Base-by-base conservation (phyloP, 2,329 filamentous ascomycete species). In the Samsoniella hepiali region DNA sequence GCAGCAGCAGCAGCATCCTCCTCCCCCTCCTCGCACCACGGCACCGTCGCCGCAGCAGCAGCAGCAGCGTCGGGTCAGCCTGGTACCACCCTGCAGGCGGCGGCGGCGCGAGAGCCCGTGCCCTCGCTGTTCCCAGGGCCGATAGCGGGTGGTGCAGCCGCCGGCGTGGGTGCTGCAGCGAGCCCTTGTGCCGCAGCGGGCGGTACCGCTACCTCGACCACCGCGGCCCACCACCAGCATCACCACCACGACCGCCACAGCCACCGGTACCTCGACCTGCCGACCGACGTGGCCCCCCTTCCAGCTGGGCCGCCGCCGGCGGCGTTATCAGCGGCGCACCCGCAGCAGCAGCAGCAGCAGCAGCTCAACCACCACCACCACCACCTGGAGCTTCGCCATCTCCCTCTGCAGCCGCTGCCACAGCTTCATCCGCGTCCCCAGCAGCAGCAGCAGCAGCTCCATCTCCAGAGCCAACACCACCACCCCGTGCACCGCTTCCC, bases 361-460 rank as follows among this genome's bases (percentile, higher is more conserved):
- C 38, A 31, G 51, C 51, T 62, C 22, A 22, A 50, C 38, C 67
- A 66, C 62, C 68, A 63, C 62, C 66, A 58, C 54, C 27, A 42
- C 40, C 15, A 34, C 22, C 40, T 58, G 17, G 40, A 58, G 17
- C 54, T 42, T 56, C 66, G 67, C 11, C 66, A 67, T 62, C 50
- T 56, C 31, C 44, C 22, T 56, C 32, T 44, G 15, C 60, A 49
- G 34, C 44, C 22, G 45, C 57, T 27, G 44, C 45, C 31, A n/a
- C 65, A 67, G 50, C 67, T 68, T 22, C 63, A 64, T 22, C 65
- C 67, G 42, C 68, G 68, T 32, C 63, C 60, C 17, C 66, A 64
- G 27, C 60, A 64, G 22, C 65, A 63, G 7, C 57, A 38, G 32
- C 49, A 49, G 22, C 40, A 11, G 5, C 22, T 44, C 3, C 44